Percentiles rank a stretch among this genome's conserved stretches.
These are phyloP conservation scores for Protomyces gravidus DNA, from an alignment of 1,139 yeast genomes.

Conservation along the genomic window DNA sequence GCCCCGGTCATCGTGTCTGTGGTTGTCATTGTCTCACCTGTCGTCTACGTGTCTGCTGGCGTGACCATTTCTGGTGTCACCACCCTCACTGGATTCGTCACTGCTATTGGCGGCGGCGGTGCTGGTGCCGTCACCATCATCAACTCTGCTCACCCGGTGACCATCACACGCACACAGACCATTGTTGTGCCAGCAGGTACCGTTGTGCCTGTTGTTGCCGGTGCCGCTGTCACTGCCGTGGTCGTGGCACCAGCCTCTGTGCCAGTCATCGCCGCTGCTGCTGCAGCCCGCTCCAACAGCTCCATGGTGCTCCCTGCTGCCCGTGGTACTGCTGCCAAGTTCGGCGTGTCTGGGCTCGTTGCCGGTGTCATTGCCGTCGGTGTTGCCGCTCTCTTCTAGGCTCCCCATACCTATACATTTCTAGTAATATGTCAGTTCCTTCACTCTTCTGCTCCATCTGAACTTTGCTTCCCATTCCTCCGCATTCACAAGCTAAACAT, in stretches of 20 bases:
- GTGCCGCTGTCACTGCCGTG: neutral
- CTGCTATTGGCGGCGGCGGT: neutral
- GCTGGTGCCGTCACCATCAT: constrained; percentile 1
- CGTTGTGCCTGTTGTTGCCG: neutral
- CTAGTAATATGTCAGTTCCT: constrained; percentile 1
- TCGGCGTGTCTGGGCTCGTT: constrained; percentile 1
- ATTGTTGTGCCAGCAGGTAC: neutral
- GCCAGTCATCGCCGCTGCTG: constrained; percentile 1
- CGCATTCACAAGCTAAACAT: neutral
- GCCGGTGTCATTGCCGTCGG: neutral
- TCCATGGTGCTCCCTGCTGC: neutral
- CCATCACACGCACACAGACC: constrained; percentile 2
- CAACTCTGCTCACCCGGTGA: neutral
- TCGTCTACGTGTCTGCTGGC: constrained; percentile 1
- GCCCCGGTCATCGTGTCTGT: neutral
- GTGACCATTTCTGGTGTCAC: constrained; percentile 1
- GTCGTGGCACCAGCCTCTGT: neutral
- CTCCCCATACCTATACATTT: neutral
- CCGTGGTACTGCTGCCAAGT: constrained; percentile 2
- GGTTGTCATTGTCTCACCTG: neutral
- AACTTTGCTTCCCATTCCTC: no score
- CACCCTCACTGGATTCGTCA: neutral
- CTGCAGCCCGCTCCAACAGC: neutral
- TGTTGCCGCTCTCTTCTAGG: constrained; percentile 1
- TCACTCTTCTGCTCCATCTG: no score